A percentile compares a stretch with the other conserved stretches of the same genome.
These are phyloP conservation scores for Chenopodium quinoa DNA, from an alignment of 148 eudicot species.

Conservation along the genomic window DNA sequence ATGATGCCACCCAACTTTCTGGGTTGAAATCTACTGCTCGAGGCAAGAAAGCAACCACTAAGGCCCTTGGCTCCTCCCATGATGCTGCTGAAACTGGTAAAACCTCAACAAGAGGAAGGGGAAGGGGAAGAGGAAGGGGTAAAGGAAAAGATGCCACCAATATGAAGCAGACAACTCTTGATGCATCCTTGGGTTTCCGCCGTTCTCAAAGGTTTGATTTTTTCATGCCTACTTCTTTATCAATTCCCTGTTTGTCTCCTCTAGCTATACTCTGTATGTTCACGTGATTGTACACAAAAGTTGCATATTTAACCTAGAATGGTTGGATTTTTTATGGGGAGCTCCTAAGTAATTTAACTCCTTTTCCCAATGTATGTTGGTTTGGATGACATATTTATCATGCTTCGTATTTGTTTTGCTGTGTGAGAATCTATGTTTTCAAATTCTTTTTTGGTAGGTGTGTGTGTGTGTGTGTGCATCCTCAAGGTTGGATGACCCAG, in stretches of 20 bases:
- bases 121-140: constrained; percentile 84
- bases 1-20: constrained; percentile 51
- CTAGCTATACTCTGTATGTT: not conserved
- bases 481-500: not conserved
- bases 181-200: constrained; percentile 59
- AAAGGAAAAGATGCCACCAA: constrained; percentile 62
- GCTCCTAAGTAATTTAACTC: not conserved
- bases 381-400: not conserved
- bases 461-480: not conserved
- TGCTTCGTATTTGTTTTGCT: not conserved
- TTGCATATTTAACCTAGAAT: constrained; percentile 6
- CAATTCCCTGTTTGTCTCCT: not conserved
- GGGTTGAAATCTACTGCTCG: constrained; percentile 44
- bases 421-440: not conserved
- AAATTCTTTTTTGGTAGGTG: not conserved
- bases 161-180: constrained; percentile 95
- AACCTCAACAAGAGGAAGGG: constrained; percentile 60
- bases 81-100: constrained; percentile 54
- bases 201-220: constrained; percentile 65
- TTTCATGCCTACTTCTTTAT: not conserved
- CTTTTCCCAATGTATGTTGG: not conserved
- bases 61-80: constrained; percentile 35
- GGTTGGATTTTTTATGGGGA: not conserved
- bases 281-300: not conserved
- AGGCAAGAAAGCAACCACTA: constrained; percentile 52